Conservation (phyloP, 164 flowering plant species). For the Aristolochia fimbriata region DNA sequence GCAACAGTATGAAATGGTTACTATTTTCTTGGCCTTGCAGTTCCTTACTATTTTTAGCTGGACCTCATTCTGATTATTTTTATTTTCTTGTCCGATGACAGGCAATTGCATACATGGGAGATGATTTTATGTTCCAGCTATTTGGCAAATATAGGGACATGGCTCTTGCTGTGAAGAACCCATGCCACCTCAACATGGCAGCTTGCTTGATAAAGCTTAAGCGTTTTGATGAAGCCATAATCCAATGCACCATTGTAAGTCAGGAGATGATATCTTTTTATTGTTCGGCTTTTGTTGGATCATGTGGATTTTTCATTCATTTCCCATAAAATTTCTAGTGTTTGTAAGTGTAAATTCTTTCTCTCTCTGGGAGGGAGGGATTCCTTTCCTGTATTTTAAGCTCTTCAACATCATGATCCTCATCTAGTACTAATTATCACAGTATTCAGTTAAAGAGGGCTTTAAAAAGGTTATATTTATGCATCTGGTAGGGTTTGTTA, state of each 20-base stretch:
- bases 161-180: slow-evolving; percentile 97
- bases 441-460: no score
- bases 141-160: slow-evolving; percentile 85
- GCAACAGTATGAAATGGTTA: slow-evolving; percentile 99
- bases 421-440: no score
- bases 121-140: slow-evolving; percentile 95
- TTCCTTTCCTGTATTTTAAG: no score
- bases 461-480: no score
- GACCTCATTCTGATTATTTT: neutral
- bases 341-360: no score
- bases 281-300: no score
- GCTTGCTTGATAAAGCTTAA: slow-evolving; percentile 85
- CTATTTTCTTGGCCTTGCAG: slow-evolving; percentile 2
- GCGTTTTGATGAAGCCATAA: slow-evolving; percentile 81
- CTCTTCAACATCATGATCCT: no score
- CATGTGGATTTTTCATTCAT: no score
- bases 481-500: no score
- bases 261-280: neutral
- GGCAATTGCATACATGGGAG: slow-evolving; percentile 98
- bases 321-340: no score
- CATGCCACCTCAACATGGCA: slow-evolving; percentile 94
- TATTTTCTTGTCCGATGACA: slow-evolving; percentile 10
- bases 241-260: slow-evolving; percentile 84
- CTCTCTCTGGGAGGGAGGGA: no score
- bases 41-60: neutral